These are phyloP conservation scores for Heteromeles arbutifolia DNA, from an alignment of 306 rosid genomes.

Conservation along the genomic window DNA sequence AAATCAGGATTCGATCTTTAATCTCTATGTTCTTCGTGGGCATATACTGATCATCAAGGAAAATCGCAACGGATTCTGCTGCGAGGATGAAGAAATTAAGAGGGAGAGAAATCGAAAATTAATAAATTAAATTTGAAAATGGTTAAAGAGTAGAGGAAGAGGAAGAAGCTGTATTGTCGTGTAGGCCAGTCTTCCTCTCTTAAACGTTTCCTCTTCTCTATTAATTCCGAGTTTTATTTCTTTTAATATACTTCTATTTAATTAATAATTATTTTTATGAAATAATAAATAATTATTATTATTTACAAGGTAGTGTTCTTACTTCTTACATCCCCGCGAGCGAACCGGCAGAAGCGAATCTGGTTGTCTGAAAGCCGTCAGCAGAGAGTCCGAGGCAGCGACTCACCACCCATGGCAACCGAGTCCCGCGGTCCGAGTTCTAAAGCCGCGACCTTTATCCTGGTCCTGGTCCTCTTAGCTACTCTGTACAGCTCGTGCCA, in stretches of 20 bases:
- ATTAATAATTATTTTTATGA: neutral
- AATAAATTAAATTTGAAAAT: neutral
- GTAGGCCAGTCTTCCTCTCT: conserved; percentile 1
- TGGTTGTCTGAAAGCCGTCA: no score
- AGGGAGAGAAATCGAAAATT: neutral
- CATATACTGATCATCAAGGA: neutral
- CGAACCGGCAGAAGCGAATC: no score
- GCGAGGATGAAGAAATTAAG: neutral
- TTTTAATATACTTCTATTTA: neutral
- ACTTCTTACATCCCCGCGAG: neutral
- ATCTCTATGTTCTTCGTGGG: neutral
- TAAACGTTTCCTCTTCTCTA: neutral
- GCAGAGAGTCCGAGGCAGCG: neutral
- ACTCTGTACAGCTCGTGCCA: conserved; percentile 20
- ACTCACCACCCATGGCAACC: conserved; percentile 16
- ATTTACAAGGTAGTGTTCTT: no score
- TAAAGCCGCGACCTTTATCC: neutral
- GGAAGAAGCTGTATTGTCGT: neutral
- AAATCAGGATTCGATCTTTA: neutral
- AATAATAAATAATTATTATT: no score
- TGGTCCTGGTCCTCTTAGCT: conserved; percentile 25
- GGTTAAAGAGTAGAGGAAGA: neutral
- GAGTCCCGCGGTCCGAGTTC: conserved; percentile 1
- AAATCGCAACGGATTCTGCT: neutral
- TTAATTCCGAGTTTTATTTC: neutral